Percentiles rank a stretch among this genome's conserved stretches.
These are phyloP conservation scores for Neurospora sp. DNA, from an alignment of 2,329 filamentous ascomycete species.

Conservation along the genomic window DNA sequence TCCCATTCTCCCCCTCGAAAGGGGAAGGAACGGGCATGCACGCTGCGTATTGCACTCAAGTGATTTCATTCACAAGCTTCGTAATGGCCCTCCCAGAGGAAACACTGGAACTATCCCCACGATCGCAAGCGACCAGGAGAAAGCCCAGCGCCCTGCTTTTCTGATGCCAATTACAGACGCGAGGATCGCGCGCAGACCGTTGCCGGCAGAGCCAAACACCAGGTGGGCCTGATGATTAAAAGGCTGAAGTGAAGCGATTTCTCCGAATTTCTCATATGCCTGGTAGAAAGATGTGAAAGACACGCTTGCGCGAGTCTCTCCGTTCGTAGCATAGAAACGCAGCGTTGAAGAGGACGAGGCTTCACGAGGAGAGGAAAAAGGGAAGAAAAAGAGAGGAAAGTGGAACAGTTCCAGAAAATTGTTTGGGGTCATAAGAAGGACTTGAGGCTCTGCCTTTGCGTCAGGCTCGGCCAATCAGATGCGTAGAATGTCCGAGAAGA, in stretches of 20 bases:
- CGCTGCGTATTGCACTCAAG: conserved; percentile 26
- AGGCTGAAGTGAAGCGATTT: conserved; percentile 18
- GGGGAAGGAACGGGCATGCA: conserved; percentile 11
- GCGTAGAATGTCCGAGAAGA: neutral
- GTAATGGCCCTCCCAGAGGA: conserved; percentile 21
- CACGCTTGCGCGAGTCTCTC: conserved; percentile 36
- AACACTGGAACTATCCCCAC: conserved; percentile 14
- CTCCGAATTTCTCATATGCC: conserved; percentile 70
- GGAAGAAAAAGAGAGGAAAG: conserved; percentile 28
- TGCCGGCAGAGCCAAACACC: conserved; percentile 20
- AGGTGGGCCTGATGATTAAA: conserved; percentile 1
- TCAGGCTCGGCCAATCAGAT: neutral
- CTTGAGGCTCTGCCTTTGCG: neutral
- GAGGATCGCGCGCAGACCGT: conserved; percentile 21
- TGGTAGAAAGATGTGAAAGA: conserved; percentile 20
- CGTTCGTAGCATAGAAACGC: conserved; percentile 84
- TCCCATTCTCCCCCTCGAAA: conserved; percentile 4
- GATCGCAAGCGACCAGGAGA: conserved; percentile 5
- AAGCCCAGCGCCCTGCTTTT: conserved; percentile 22
- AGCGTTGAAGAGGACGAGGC: conserved; percentile 76
- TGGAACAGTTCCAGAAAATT: neutral
- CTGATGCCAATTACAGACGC: conserved; percentile 26
- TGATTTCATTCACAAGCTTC: conserved; percentile 23
- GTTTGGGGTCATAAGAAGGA: neutral
- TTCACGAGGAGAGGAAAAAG: conserved; percentile 22